Evolutionary conservation across 2,329 filamentous ascomycete species (phyloP).

Genomic region (Trichoderma breve): DNA sequence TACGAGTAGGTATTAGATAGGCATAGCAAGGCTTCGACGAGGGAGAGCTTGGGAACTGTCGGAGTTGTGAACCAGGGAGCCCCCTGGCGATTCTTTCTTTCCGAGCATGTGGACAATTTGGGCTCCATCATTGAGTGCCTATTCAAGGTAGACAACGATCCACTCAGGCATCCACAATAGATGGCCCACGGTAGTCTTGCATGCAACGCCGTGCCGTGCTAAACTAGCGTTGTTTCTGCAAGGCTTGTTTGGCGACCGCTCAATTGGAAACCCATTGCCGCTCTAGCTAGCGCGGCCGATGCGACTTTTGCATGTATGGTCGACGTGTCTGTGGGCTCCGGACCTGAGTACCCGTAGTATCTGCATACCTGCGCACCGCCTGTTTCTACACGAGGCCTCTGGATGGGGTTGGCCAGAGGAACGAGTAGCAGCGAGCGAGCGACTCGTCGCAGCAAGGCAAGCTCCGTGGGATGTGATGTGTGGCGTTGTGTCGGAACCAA

Average conservation of each 20-base stretch:
- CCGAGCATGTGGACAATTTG: slow-evolving; percentile 20
- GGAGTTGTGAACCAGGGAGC: not conserved
- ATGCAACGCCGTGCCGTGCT: slow-evolving; percentile 18
- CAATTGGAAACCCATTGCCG: slow-evolving; percentile 24
- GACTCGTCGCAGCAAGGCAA: not conserved
- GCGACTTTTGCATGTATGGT: slow-evolving; percentile 20
- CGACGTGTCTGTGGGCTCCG: slow-evolving; percentile 21
- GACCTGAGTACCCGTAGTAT: slow-evolving; percentile 3
- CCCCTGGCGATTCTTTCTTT: slow-evolving; percentile 15
- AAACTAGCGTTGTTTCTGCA: slow-evolving; percentile 8
- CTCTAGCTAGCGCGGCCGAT: slow-evolving; percentile 20
- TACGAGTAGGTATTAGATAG: not conserved
- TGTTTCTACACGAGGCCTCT: slow-evolving; percentile 5
- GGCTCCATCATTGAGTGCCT: slow-evolving; percentile 19
- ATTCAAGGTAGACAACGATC: slow-evolving; percentile 13
- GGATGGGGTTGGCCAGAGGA: not conserved
- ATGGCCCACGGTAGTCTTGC: slow-evolving; percentile 20
- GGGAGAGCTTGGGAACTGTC: slow-evolving; percentile 1
- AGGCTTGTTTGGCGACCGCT: slow-evolving; percentile 22
- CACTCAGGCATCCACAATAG: slow-evolving; percentile 18
- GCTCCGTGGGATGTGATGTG: not conserved
- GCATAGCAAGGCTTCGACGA: slow-evolving; percentile 2
- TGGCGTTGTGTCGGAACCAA: slow-evolving; percentile 1
- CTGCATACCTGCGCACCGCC: slow-evolving; percentile 16
- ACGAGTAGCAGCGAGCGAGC: not conserved